Base-by-base conservation (phyloP, 2,329 filamentous ascomycete species). In the Microcyclospora pomicola region DNA sequence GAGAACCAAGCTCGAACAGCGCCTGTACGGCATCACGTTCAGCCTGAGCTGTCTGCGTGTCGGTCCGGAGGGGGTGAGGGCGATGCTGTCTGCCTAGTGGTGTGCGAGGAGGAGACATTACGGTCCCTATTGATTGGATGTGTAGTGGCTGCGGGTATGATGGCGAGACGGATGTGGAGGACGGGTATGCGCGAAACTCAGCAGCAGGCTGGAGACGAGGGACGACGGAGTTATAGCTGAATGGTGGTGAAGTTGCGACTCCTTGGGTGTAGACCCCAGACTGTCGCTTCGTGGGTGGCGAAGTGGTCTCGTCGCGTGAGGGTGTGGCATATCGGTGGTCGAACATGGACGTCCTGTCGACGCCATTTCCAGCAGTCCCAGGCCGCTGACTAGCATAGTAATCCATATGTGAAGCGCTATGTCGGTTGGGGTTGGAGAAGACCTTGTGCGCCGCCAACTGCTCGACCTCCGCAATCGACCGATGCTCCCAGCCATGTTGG, bases 11-110 rank as follows among this genome's bases (percentile, higher is more conserved):
- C 52, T 87, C 86, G 16, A 88, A 65, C 15, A 91, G 61, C 1
- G 81, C 80, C 53, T 87, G 82, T 34, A 88, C 76, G 5, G 83
- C 83, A 50, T 88, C 83, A 52, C 86, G 81, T 53, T 91, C 83
- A 36, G 66, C 67, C 43, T 81, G 73, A 7, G 73, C 64, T 15
- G 75, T 76, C 45, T 82, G 78, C 39, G 77, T 78, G 1, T 78
- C 77, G 24, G 80, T 82, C 43, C 77, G 76, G 4, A 81, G 61
- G 12, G 77, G 72, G 6, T 72, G 67, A 38, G 57, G 51, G 2
- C 51, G 51, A 27, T 28, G 31, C 6, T 50, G 19, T 54, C 52
- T 27, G 49, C 53, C 46, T 44, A 55, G 34, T 13, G 55, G 54
- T 6, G 55, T 59, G 6, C 49, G 46, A 2, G 54, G 54, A n/a